These are phyloP conservation scores for Gossypium lobatum DNA, from an alignment of 441 rosid species.

Conservation along the genomic window DNA sequence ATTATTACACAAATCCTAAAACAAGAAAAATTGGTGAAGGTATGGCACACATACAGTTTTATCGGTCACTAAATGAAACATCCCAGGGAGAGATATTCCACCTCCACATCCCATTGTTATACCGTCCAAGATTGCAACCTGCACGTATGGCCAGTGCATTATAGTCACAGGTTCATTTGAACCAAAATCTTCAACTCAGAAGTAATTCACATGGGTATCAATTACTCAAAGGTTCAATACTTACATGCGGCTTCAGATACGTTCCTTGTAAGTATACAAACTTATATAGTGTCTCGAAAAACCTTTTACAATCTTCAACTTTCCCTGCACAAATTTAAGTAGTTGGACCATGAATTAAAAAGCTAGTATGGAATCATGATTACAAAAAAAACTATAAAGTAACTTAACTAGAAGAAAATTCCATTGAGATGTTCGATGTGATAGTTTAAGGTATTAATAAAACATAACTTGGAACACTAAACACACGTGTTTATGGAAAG, in stretches of 20 bases:
- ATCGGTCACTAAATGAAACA: conserved; percentile 79
- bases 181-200: conserved; percentile 3
- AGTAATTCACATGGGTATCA: neutral
- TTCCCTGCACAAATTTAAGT: conserved; percentile 47
- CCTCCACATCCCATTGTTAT: conserved; percentile 83
- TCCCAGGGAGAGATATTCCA: conserved; percentile 84
- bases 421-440: neutral
- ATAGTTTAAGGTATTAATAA: neutral
- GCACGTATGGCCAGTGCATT: conserved; percentile 13
- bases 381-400: neutral
- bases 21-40: neutral
- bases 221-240: conserved; percentile 21
- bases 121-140: conserved; percentile 92
- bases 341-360: conserved; percentile 10
- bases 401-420: conserved; percentile 1
- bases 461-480: neutral
- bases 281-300: conserved; percentile 58
- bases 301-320: conserved; percentile 58
- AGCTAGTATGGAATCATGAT: neutral
- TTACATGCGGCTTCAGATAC: conserved; percentile 88
- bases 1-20: neutral
- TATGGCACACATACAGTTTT: conserved; percentile 63
- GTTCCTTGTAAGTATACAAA: conserved; percentile 91
- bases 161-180: neutral
- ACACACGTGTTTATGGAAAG: neutral